Conservation (phyloP, 2,329 filamentous ascomycete species). For the Aspergillus transmontanensis region DNA sequence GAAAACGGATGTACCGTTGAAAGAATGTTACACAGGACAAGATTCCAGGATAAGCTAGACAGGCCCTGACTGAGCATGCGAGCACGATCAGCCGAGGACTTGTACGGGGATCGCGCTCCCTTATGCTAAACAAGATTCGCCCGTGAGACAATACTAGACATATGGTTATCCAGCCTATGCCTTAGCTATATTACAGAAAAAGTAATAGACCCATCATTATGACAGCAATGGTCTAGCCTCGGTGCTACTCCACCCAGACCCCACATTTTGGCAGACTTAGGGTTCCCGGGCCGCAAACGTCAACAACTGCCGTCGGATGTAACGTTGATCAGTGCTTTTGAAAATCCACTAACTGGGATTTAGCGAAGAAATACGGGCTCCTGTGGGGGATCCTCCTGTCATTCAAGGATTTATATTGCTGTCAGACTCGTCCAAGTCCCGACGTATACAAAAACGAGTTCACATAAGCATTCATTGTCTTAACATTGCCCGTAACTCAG, state of each 20-base stretch:
- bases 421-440: background rate
- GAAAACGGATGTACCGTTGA: no score
- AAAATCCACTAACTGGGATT: background rate
- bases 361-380: no score
- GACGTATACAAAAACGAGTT: background rate
- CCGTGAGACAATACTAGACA: background rate
- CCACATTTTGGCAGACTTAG: background rate
- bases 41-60: no score
- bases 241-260: background rate
- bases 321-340: background rate
- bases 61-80: no score
- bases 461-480: background rate
- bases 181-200: background rate
- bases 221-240: background rate
- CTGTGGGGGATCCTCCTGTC: background rate
- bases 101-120: background rate
- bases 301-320: background rate
- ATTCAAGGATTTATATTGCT: background rate
- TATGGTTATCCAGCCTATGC: background rate
- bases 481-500: no score
- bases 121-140: rapidly evolving
- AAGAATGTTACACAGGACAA: no score
- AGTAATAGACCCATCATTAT: background rate
- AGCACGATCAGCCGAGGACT: background rate
- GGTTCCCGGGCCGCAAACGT: background rate